phyloP scores from a whole-genome alignment of 495 filamentous ascomycete genomes.

The Alectoria sarmentosa region DNA sequence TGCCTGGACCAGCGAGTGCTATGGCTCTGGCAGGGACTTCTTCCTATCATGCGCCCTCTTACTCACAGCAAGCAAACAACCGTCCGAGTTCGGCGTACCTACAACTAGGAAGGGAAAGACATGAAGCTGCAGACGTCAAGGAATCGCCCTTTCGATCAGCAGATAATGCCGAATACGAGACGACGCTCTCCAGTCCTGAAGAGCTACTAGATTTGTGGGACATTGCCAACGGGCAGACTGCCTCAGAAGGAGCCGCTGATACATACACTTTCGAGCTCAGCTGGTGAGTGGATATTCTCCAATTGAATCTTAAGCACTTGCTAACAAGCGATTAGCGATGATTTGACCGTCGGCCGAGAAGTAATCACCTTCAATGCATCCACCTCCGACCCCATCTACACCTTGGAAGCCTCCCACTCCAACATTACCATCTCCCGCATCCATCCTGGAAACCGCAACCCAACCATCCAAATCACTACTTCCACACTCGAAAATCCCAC shows the following conservation, averaged over 20 bases:
- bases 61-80: constrained; percentile 13
- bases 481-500: constrained; percentile 20
- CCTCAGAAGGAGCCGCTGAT: constrained; percentile 12
- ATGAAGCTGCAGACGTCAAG: constrained; percentile 9
- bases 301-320: not conserved
- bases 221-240: constrained; percentile 27
- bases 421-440: constrained; percentile 21
- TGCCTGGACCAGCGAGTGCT: constrained; percentile 17
- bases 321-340: constrained; percentile 19
- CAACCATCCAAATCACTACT: constrained; percentile 22
- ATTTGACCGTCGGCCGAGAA: constrained; percentile 19
- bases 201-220: constrained; percentile 25
- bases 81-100: constrained; percentile 4
- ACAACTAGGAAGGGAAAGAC: constrained; percentile 6
- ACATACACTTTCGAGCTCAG: constrained; percentile 21
- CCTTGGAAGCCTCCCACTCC: constrained; percentile 20
- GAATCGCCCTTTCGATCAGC: constrained; percentile 18
- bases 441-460: constrained; percentile 21
- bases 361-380: constrained; percentile 27
- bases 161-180: constrained; percentile 15
- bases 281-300: constrained; percentile 19
- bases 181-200: constrained; percentile 22
- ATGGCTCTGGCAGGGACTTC: constrained; percentile 17
- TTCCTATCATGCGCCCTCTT: constrained; percentile 15
- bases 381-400: constrained; percentile 21